Evolutionary conservation across 2,329 filamentous ascomycete genomes (phyloP).

Genomic region (Ascosphaera acerosa): DNA sequence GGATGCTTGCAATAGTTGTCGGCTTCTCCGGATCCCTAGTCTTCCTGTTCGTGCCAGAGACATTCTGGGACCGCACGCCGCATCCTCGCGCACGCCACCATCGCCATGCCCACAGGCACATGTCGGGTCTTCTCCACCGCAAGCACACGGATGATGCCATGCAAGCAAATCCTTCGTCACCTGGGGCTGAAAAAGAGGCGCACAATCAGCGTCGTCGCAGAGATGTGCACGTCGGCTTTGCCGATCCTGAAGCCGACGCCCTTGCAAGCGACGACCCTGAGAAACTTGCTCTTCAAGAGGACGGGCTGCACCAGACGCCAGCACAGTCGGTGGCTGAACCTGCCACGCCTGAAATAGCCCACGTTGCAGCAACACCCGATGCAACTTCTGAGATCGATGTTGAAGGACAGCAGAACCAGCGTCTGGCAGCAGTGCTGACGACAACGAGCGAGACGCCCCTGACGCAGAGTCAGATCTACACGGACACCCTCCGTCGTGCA

Average conservation of each 20-base stretch:
- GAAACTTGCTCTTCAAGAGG: not conserved
- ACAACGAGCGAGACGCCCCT: slow-evolving; percentile 7
- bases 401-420: slow-evolving; percentile 1
- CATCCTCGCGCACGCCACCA: slow-evolving; percentile 21
- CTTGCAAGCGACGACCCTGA: not conserved
- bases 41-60: slow-evolving; percentile 83
- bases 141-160: slow-evolving; percentile 6
- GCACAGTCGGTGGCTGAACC: not conserved
- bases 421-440: slow-evolving; percentile 9
- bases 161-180: not conserved
- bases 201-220: slow-evolving; percentile 11
- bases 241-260: slow-evolving; percentile 8
- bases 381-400: slow-evolving; percentile 3
- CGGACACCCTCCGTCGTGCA: slow-evolving; percentile 37
- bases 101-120: slow-evolving; percentile 12
- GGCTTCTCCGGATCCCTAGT: slow-evolving; percentile 43
- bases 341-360: not conserved
- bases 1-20: slow-evolving; percentile 62
- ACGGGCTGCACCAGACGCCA: slow-evolving; percentile 5
- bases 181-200: slow-evolving; percentile 3
- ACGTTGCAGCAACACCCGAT: slow-evolving; percentile 3
- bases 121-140: slow-evolving; percentile 15
- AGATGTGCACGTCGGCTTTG: slow-evolving; percentile 32
- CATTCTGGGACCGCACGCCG: slow-evolving; percentile 79
- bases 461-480: slow-evolving; percentile 29